These are phyloP conservation scores for Colletotrichum chlorophyti DNA, from an alignment of 2,329 filamentous ascomycete species.

Conservation along the genomic window DNA sequence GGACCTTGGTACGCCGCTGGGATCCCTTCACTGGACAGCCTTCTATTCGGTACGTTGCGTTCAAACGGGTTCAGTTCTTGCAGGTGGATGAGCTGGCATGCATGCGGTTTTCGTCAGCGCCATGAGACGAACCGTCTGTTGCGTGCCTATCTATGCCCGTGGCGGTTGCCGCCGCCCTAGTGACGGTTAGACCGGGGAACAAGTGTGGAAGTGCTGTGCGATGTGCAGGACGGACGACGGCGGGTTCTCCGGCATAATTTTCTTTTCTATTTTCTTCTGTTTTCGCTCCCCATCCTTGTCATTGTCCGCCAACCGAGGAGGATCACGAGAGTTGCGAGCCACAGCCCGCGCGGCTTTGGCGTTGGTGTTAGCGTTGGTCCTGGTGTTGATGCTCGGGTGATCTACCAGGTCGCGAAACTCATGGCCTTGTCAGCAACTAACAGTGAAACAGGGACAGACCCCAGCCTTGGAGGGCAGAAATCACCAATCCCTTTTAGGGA, in stretches of 20 bases:
- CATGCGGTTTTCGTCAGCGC: neutral
- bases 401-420: conserved; percentile 18
- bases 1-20: conserved; percentile 10
- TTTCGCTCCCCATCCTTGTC: neutral
- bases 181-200: too few relatives aligned
- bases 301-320: neutral
- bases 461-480: neutral
- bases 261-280: neutral
- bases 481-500: neutral
- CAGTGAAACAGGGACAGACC: conserved; percentile 23
- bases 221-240: neutral
- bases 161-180: too few relatives aligned
- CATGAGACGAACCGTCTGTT: conserved; percentile 19
- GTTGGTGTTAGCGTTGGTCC: neutral
- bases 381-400: conserved; percentile 12
- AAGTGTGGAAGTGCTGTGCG: too few relatives aligned
- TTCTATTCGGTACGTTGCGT: conserved; percentile 11
- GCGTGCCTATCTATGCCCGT: neutral
- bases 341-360: neutral
- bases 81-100: neutral
- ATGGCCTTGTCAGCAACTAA: conserved; percentile 15
- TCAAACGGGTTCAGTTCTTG: conserved; percentile 15
- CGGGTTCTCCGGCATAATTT: neutral
- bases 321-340: conserved; percentile 1
- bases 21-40: conserved; percentile 10